These are phyloP conservation scores for Aphanoascus verrucosus DNA, from an alignment of 2,329 filamentous ascomycete genomes.

Conservation along the genomic window DNA sequence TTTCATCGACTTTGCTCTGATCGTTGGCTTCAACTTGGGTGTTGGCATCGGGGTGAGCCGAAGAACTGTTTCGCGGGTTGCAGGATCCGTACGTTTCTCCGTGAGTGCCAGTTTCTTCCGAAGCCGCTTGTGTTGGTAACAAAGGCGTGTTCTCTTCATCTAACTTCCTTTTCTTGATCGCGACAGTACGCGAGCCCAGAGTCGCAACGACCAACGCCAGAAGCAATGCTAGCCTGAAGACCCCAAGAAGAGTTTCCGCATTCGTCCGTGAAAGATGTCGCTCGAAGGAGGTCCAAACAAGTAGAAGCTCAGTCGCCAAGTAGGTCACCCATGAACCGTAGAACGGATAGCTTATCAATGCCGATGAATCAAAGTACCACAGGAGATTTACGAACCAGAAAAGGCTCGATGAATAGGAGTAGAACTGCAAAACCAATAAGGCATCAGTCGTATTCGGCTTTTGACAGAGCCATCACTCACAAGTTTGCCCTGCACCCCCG, in stretches of 20 bases:
- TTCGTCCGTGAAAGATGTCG: slow-evolving; percentile 19
- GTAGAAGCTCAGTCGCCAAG: slow-evolving; percentile 44
- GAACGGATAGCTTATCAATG: slow-evolving; percentile 50
- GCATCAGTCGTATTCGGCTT: not conserved
- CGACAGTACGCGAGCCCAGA: slow-evolving; percentile 11
- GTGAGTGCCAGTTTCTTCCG: slow-evolving; percentile 17
- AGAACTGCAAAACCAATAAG: slow-evolving; percentile 32
- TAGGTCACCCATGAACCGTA: slow-evolving; percentile 53
- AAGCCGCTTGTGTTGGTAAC: slow-evolving; percentile 19
- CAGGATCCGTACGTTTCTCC: slow-evolving; percentile 24
- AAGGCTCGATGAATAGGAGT: slow-evolving; percentile 51
- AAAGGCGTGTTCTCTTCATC: slow-evolving; percentile 21
- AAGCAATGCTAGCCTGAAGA: slow-evolving; percentile 16
- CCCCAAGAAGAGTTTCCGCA: slow-evolving; percentile 19
- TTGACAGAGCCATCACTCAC: slow-evolving; percentile 14
- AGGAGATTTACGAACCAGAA: slow-evolving; percentile 53
- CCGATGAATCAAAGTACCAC: slow-evolving; percentile 42
- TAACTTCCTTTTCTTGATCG: not conserved
- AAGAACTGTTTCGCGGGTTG: not conserved
- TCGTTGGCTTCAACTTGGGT: not conserved
- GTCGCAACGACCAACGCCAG: slow-evolving; percentile 15
- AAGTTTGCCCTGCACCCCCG: slow-evolving; percentile 11
- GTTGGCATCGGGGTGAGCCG: not conserved
- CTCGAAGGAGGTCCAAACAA: slow-evolving; percentile 34
- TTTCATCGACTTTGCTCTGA: not conserved